Base-by-base conservation (phyloP, 352 stramenopile species). In the Globisporangium nunn region DNA sequence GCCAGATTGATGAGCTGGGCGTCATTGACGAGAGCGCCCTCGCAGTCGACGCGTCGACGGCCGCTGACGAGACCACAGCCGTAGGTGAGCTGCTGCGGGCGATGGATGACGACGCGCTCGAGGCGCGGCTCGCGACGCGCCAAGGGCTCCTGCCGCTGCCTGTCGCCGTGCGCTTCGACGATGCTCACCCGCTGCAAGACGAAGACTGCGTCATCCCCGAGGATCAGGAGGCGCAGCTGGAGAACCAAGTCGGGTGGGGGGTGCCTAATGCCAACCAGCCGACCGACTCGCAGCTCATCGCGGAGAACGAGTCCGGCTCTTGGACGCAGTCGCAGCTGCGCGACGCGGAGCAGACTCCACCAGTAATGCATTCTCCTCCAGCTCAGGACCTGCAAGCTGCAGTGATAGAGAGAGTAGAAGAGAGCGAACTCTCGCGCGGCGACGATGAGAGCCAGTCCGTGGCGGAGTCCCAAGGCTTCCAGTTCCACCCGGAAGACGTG, bases 201-300 rank as follows among this genome's bases (percentile, higher is more conserved):
- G 70, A 80, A 54, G 81, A 88, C 15, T 79, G 64, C 53, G 61
- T 81, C 18, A 87, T 91, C 30, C 71, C 74, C 1, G 69, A 84
- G 50, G 76, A 88, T 3, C 76, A 89, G 54, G 73, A 85, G 50
- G 66, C 65, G 33, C 61, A 74, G 33, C 45, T 88, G 39, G 70
- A 84, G 39, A 62, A 67, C 10, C 74, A 88, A 45, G 78, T 87
- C 14, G 80, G 68, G 1, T 91, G 81, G 81, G 69, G 61, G 0
- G 51, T 15, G 18, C 55, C 53, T 12, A 23, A 40, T 0, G 58
- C 60, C 17, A 47, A 28, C 30, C 58, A 70, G 30, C 64, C 54
- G 2, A 86, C 71, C 1, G 80, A 88, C 47, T 90, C 80, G 52
- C 70, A 90, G 56, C 55, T 90, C n/a, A 90, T 90, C 47, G 72